Evolutionary conservation across 495 filamentous ascomycete species (phyloP).

Genomic region (Daldinia decipiens): DNA sequence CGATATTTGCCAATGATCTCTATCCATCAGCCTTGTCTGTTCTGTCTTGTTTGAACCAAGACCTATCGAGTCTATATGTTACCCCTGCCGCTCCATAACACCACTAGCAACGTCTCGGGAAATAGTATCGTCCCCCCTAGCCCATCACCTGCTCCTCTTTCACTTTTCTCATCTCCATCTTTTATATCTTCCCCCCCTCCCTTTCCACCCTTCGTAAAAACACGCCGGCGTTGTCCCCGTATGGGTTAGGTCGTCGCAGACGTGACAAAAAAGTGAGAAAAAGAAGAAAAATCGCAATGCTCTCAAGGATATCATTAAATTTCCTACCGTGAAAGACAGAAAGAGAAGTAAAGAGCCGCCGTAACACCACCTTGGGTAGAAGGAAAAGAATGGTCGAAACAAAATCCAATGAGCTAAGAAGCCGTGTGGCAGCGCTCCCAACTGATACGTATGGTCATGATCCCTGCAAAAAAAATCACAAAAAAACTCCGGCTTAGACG

Average conservation of each 20-base stretch:
- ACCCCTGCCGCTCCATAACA: neutral
- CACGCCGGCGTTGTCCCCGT: neutral
- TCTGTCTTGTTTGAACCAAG: neutral
- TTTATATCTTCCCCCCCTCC: neutral
- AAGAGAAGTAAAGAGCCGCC: constrained; percentile 43
- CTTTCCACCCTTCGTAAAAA: constrained; percentile 4
- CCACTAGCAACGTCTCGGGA: neutral
- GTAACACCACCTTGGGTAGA: constrained; percentile 41
- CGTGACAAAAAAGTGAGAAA: constrained; percentile 12
- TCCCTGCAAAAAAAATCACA: constrained; percentile 12
- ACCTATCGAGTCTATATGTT: neutral
- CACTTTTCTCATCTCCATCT: neutral
- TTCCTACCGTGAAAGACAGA: constrained; percentile 46
- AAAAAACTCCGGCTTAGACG: constrained; percentile 22
- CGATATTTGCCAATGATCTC: neutral
- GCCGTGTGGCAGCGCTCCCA: constrained; percentile 8
- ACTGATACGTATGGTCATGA: constrained; percentile 29
- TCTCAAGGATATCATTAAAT: constrained; percentile 51
- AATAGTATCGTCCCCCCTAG: neutral
- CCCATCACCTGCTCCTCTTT: neutral
- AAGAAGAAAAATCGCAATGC: constrained; percentile 38
- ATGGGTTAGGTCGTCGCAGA: neutral
- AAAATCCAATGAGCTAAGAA: constrained; percentile 36
- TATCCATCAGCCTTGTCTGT: neutral
- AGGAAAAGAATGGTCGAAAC: constrained; percentile 34